Percentiles rank a stretch among this genome's conserved stretches.
phyloP scores from a whole-genome alignment of 1,284 basidiomycete species.

The Apiotrichum laibachii region DNA sequence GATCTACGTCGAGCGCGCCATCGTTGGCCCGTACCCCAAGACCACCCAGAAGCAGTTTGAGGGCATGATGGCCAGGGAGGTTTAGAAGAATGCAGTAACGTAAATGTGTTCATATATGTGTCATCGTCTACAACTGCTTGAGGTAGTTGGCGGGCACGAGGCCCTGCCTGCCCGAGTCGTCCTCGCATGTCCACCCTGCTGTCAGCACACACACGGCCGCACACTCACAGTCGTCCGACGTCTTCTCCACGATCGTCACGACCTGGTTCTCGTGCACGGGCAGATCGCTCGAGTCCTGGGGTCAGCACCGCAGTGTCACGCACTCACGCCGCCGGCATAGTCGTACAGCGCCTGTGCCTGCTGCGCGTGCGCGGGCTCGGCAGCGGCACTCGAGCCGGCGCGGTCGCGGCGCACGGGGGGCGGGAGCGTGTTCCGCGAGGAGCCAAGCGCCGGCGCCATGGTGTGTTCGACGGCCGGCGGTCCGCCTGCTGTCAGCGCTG shows the following conservation, averaged over 20 bases:
- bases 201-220: background rate
- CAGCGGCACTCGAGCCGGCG: background rate
- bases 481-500: background rate
- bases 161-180: slow-evolving; percentile 39
- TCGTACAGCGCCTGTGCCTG: slow-evolving; percentile 40
- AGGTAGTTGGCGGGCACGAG: slow-evolving; percentile 47
- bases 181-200: slow-evolving; percentile 49
- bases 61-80: slow-evolving; percentile 24
- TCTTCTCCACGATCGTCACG: slow-evolving; percentile 45
- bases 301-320: slow-evolving; percentile 8
- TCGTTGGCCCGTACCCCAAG: slow-evolving; percentile 3
- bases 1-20: slow-evolving; percentile 20
- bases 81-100: background rate
- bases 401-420: slow-evolving; percentile 19
- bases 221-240: slow-evolving; percentile 43
- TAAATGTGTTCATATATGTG: background rate
- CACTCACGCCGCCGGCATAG: slow-evolving; percentile 37
- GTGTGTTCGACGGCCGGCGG: background rate
- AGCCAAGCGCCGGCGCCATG: slow-evolving; percentile 19
- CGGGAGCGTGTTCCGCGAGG: slow-evolving; percentile 12
- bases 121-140: slow-evolving; percentile 29
- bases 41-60: slow-evolving; percentile 20
- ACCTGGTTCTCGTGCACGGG: slow-evolving; percentile 38
- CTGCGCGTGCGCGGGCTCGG: background rate
- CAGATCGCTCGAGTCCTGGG: slow-evolving; percentile 39